Evolutionary conservation across 441 rosid species (phyloP), one percentile per base, ranked within the genome.

Genomic region (Daphne laureola): DNA sequence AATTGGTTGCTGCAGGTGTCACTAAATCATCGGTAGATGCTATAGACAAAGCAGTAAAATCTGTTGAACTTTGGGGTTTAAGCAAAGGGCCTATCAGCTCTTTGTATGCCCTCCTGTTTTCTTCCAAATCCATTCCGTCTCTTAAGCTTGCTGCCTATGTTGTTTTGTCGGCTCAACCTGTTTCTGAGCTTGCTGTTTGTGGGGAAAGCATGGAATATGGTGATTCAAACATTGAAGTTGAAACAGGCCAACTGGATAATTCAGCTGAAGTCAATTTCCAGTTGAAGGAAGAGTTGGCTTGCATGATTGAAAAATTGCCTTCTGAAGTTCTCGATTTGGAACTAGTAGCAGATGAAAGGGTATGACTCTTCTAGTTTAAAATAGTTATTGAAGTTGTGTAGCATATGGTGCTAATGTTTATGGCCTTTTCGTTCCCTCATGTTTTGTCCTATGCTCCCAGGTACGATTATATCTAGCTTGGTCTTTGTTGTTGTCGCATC

Each of bases 21-120:
- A 67, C 83, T 3, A 70, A 72, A 52, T 83, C 98, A 61, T 74
- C 96, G 46, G 59, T 72, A 35, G 73, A 69, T 55, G 74, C 79
- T 45, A 87, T 86, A 70, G 97, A 83, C 54, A 81, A 83, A 80
- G 97, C 98, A 41, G 83, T 85, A 56, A 89, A 74, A 74, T 89
- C 96, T 17, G 74, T 87, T 58, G 96, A 89, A 63, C 81, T 85
- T 63, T 87, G 98, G 98, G 96, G 96, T 15, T 78, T 93, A 52
- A 75, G 78, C 69, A 85, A 73, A 69, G 96, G 95, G 65, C 71
- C 97, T 36, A 76, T 90, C 54, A 75, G 76, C 78, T 73, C 97
- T 60, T 78, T 93, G 67, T 93, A 87, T 74, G 80, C 95, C 54
- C 66, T 89, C 59, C 66, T 93, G 63, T 87, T 84, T 70, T 81